Evolutionary conservation across 495 filamentous ascomycete species (phyloP), one percentile per base, ranked within the genome.

Genomic region (Daldinia grandis): DNA sequence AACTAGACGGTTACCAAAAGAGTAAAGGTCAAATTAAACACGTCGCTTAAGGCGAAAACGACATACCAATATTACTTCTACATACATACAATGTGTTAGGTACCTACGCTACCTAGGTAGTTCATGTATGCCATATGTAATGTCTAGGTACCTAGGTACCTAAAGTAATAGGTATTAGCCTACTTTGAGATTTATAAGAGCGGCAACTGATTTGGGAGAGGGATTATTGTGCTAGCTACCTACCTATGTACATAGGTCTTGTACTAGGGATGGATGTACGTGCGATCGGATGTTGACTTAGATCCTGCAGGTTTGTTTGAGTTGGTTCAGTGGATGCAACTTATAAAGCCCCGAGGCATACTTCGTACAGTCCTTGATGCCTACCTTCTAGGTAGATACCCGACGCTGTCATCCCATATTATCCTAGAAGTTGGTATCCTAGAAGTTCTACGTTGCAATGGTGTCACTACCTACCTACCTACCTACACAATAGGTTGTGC

Each of bases 321-420:
- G 63, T 66, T 66, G n/a, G 55, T 51, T 56, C 17, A 30, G 9
- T 53, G 5, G 15, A 53, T 35, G 15, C 17, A 59, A 59, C 40
- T 40, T 51, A 57, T 40, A 65, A 61, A 61, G 47, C 50, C 50
- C 56, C 57, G 56, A 60, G 25, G 57, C 62, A 66, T 40, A 51
- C 17, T 51, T 64, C 2, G 37, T 33, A 4, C 19, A 33, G 60
- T 19, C n/a, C 38, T 25, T 17, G 17, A 21, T 24, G 42, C 9
- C 42, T 47, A 35, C 33, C 33, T 35, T 14, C 33, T 35, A 35
- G 28, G 35, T 15, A 33, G 53, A 30, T n/a, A 58, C 30, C 60
- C 33, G 28, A 58, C 37, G 59, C 49, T 68, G 69, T 72, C 69
- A 61, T 72, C 69, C 69, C 53, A 71, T 62, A 31, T 58, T 25